These are phyloP conservation scores for Metschnikowia lachancei DNA, from an alignment of 805 yeast species.

Conservation along the genomic window DNA sequence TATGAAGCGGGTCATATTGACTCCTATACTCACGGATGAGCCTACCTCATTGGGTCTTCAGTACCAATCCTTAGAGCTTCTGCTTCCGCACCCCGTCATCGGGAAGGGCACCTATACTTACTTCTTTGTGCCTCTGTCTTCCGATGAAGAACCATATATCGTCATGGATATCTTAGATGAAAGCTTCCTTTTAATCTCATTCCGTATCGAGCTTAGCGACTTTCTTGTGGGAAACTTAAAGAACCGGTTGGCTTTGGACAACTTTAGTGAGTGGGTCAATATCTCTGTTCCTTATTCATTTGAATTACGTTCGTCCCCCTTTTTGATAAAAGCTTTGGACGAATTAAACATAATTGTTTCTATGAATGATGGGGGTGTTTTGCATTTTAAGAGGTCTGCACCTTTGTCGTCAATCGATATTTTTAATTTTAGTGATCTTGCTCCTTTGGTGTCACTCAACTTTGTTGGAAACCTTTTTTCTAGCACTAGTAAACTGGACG, in stretches of 20 bases:
- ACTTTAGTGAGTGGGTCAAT: conserved; percentile 58
- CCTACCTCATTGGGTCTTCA: conserved; percentile 31
- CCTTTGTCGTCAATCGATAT: conserved; percentile 39
- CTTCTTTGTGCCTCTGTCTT: conserved; percentile 15
- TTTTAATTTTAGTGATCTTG: conserved; percentile 50
- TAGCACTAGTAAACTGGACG: conserved; percentile 13
- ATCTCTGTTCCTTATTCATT: conserved; percentile 64
- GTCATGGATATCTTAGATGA: conserved; percentile 56
- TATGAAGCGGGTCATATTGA: conserved; percentile 30
- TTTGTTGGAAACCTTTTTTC: conserved; percentile 26
- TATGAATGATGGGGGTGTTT: conserved; percentile 73
- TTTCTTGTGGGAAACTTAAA: conserved; percentile 31
- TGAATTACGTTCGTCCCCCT: conserved; percentile 47
- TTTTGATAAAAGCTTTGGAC: conserved; percentile 48
- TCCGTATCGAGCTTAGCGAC: conserved; percentile 42
- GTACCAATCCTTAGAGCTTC: conserved; percentile 33
- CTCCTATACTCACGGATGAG: conserved; percentile 38
- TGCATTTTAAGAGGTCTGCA: conserved; percentile 48
- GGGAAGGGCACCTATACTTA: conserved; percentile 16
- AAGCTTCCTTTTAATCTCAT: conserved; percentile 50
- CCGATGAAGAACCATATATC: conserved; percentile 30
- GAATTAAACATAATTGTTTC: conserved; percentile 50
- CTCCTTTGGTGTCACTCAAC: conserved; percentile 34
- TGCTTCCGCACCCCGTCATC: conserved; percentile 23
- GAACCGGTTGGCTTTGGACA: conserved; percentile 25